Conservation (phyloP, 345 rosid species). For the Cochlearia excelsa region DNA sequence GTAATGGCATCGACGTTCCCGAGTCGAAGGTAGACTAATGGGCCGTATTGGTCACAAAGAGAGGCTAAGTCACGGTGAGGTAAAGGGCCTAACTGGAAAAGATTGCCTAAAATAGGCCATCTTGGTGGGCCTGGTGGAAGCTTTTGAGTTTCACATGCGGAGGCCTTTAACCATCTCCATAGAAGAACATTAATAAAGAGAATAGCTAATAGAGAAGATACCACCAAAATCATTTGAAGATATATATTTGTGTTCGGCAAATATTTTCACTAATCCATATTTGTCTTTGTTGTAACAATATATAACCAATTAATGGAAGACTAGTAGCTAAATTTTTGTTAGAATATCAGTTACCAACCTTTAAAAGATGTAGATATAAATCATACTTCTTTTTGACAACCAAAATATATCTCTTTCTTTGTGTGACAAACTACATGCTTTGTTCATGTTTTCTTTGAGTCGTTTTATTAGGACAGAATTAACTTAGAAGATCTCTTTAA, state of each 20-base stretch:
- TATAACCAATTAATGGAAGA: constrained; percentile 25
- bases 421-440: constrained; percentile 29
- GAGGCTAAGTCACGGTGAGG: constrained; percentile 78
- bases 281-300: constrained; percentile 15
- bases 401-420: constrained; percentile 27
- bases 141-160: constrained; percentile 19
- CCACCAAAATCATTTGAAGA: constrained; percentile 23
- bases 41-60: constrained; percentile 62
- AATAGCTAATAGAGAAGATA: constrained; percentile 17
- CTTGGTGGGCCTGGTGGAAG: constrained; percentile 86
- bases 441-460: constrained; percentile 33
- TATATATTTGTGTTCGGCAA: not conserved
- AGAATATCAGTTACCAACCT: not conserved
- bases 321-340: constrained; percentile 31
- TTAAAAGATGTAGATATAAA: not conserved
- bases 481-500: constrained; percentile 11
- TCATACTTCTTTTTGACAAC: not conserved
- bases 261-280: not conserved
- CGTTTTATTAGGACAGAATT: constrained; percentile 29
- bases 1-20: constrained; percentile 75
- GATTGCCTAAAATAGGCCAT: constrained; percentile 82
- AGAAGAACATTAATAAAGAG: constrained; percentile 30
- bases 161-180: constrained; percentile 30
- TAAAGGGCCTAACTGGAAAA: constrained; percentile 65
- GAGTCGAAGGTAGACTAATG: constrained; percentile 72